Percentiles rank a stretch among this genome's conserved stretches.
These are phyloP conservation scores for Penicillium dipodomyicola DNA, from an alignment of 495 filamentous ascomycete genomes.

Conservation along the genomic window DNA sequence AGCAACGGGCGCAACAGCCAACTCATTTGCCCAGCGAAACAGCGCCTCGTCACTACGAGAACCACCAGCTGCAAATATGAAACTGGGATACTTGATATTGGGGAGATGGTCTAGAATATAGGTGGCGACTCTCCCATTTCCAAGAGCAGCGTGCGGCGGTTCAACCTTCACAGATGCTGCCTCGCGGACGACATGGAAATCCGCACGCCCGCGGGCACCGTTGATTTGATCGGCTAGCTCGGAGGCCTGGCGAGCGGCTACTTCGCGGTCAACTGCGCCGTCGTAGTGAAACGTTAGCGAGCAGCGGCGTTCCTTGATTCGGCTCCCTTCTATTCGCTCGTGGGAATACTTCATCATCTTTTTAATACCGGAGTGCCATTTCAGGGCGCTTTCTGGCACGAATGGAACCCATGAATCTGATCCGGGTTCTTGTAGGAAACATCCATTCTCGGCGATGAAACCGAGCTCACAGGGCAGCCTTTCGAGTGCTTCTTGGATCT, in stretches of 20 bases:
- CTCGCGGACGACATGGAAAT: conserved; percentile 72
- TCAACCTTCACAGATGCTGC: conserved; percentile 72
- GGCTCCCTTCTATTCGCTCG: conserved; percentile 78
- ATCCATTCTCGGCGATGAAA: conserved; percentile 86
- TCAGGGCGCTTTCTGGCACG: conserved; percentile 57
- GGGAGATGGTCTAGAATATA: conserved; percentile 52
- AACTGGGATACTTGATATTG: conserved; percentile 51
- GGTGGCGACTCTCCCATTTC: conserved; percentile 53
- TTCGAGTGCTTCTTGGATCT: conserved; percentile 67
- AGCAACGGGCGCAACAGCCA: conserved; percentile 31
- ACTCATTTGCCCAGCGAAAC: conserved; percentile 79
- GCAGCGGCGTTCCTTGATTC: conserved; percentile 73
- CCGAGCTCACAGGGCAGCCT: conserved; percentile 62
- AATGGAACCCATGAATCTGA: conserved; percentile 63
- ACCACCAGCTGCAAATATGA: conserved; percentile 77
- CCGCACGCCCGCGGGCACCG: conserved; percentile 71
- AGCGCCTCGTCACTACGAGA: conserved; percentile 79
- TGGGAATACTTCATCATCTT: conserved; percentile 77
- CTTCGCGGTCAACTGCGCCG: conserved; percentile 63
- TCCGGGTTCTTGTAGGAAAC: conserved; percentile 64
- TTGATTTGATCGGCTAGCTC: conserved; percentile 88
- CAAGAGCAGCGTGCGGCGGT: conserved; percentile 72
- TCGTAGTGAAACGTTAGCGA: conserved; percentile 77
- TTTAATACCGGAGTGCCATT: conserved; percentile 72
- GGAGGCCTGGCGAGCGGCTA: conserved; percentile 67